Conservation (phyloP, 768 basidiomycete species). For the Termitomyces sp. region DNA sequence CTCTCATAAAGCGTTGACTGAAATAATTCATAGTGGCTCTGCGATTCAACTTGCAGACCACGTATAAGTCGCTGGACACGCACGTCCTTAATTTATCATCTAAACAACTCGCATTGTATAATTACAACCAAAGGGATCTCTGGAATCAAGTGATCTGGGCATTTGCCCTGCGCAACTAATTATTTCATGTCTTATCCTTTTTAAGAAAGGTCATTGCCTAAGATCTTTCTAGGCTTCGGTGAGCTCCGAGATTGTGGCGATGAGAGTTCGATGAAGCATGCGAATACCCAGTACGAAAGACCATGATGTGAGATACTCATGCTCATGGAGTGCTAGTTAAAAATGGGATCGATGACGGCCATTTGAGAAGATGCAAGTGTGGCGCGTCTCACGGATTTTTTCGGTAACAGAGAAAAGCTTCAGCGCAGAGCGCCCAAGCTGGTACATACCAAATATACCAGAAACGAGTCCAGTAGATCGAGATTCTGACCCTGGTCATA, state of each 20-base stretch:
- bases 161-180: not conserved
- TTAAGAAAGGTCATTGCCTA: not conserved
- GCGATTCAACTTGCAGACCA: conserved; percentile 18
- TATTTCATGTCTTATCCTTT: not conserved
- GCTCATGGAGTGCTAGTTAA: not conserved
- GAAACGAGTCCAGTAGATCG: not conserved
- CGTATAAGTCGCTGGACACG: conserved; percentile 16
- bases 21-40: not conserved
- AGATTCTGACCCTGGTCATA: not conserved
- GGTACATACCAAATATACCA: not conserved
- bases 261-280: not conserved
- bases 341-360: not conserved
- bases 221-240: not conserved
- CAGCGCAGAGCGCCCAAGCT: not conserved
- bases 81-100: not conserved
- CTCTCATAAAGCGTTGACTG: conserved; percentile 58
- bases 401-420: not conserved
- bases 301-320: too few species aligned
- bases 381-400: not conserved
- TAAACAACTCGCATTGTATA: not conserved
- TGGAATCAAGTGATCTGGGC: not conserved
- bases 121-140: not conserved
- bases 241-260: not conserved
- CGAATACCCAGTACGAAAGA: not conserved
- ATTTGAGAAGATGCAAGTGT: not conserved